Conservation (phyloP, 2,329 filamentous ascomycete species). For the Metarhizium brunneum region DNA sequence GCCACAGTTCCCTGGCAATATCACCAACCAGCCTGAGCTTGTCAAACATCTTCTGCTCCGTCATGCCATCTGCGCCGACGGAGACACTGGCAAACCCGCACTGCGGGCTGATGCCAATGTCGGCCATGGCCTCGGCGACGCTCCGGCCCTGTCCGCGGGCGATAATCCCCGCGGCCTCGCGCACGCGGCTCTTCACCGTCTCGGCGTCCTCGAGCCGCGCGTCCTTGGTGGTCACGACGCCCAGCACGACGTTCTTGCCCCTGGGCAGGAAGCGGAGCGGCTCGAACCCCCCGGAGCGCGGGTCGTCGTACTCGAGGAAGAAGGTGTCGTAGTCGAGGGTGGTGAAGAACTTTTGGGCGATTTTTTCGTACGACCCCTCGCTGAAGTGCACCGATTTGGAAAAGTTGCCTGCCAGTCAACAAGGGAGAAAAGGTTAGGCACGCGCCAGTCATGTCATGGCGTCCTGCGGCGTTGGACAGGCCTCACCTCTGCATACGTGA, state of each 20-base stretch:
- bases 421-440: slow-evolving; percentile 14
- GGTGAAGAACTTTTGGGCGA: slow-evolving; percentile 51
- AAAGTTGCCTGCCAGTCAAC: slow-evolving; percentile 43
- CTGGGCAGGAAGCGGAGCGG: slow-evolving; percentile 49
- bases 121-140: slow-evolving; percentile 53
- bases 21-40: slow-evolving; percentile 60
- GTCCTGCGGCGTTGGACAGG: not conserved
- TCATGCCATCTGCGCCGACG: slow-evolving; percentile 54
- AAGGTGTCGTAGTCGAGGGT: slow-evolving; percentile 52
- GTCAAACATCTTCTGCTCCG: slow-evolving; percentile 58
- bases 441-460: not conserved
- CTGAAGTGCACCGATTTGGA: slow-evolving; percentile 54
- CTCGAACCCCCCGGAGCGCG: slow-evolving; percentile 52
- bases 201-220: slow-evolving; percentile 45
- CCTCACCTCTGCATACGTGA: slow-evolving; percentile 42
- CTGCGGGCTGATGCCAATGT: slow-evolving; percentile 60
- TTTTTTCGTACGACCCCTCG: slow-evolving; percentile 54
- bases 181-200: slow-evolving; percentile 43
- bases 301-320: slow-evolving; percentile 52
- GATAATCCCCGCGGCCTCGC: slow-evolving; percentile 54
- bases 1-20: slow-evolving; percentile 59
- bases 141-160: slow-evolving; percentile 53
- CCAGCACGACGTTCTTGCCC: slow-evolving; percentile 53
- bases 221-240: slow-evolving; percentile 53
- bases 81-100: slow-evolving; percentile 63